Conservation (phyloP, 257 asterid genomes). For the Rehmannia glutinosa region DNA sequence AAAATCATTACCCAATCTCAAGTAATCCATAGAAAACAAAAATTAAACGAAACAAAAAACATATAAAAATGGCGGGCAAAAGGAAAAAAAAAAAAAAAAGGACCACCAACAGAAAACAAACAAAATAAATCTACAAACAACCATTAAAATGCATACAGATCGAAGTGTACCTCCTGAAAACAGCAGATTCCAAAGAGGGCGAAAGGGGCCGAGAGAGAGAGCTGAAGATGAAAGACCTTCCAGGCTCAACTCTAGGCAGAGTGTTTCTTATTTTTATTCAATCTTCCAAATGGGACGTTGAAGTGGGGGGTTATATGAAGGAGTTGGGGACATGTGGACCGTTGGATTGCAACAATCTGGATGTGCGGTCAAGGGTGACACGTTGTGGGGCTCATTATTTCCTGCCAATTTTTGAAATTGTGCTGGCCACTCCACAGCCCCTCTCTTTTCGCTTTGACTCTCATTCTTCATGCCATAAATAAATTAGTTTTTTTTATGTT, state of each 20-base stretch:
- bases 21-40: background rate
- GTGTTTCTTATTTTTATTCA: background rate
- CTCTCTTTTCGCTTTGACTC: conserved; percentile 33
- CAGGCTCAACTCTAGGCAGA: background rate
- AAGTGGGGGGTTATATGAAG: conserved; percentile 23
- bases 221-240: background rate
- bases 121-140: background rate
- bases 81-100: background rate
- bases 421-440: conserved; percentile 23
- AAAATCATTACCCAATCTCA: background rate
- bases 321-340: conserved; percentile 18
- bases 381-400: conserved; percentile 33
- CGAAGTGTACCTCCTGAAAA: conserved; percentile 23
- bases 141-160: background rate
- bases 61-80: background rate
- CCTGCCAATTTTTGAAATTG: conserved; percentile 16
- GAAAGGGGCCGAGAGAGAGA: background rate
- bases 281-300: background rate
- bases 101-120: background rate
- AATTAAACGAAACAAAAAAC: background rate
- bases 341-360: conserved; percentile 19
- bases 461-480: background rate
- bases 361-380: conserved; percentile 35
- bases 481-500: background rate
- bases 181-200: background rate